Evolutionary conservation across 345 rosid species (phyloP), one percentile per base, ranked within the genome.

Genomic region (Sapria himalayana): DNA sequence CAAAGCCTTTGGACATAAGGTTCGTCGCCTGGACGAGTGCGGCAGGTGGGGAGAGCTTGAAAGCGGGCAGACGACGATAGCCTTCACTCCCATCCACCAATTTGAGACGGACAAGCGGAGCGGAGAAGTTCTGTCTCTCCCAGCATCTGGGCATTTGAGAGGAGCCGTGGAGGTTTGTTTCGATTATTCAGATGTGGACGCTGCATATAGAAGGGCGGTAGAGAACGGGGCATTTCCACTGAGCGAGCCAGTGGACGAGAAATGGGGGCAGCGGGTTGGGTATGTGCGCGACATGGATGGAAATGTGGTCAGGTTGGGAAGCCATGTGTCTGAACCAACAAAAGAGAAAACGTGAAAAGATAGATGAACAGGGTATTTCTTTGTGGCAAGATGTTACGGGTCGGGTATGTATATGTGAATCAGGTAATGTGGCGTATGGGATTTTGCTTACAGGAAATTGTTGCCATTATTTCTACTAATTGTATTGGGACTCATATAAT

Each of bases 41-140:
- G 62, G 68, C 65, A 59, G 85, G 91, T 84, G 92, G 92, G 89
- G 78, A 36, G 89, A 84, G 69, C 67, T 74, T 41, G 93, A 81
- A 48, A 81, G 85, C 18, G 92, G 92, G 11, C 71, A 70, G 53
- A 81, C 92, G 8, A 86, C 92, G 21, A 62, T 78, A 29, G 92
- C 97, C 0, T 81, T 81, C 60, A 76, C 92, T 17, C 76, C 78
- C 9, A 19, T 27, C 22, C 97, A 77, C 63, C 94, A 86, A 45
- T 73, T 53, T 27, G 94, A 86, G 70, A 86, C 94, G 0, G 92
- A 81, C 19, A 66, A 65, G 7, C 43, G 71, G n/a, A 73, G 68
- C 0, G 85, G 94, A 3, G 45, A n/a, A n/a, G 76, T 78, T n/a
- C 68, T 55, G 37, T 31, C 52, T 16, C n/a, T n/a, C n/a, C 64